Evolutionary conservation across 768 basidiomycete species (phyloP).

Genomic region (Paxillus ammoniavirescens): DNA sequence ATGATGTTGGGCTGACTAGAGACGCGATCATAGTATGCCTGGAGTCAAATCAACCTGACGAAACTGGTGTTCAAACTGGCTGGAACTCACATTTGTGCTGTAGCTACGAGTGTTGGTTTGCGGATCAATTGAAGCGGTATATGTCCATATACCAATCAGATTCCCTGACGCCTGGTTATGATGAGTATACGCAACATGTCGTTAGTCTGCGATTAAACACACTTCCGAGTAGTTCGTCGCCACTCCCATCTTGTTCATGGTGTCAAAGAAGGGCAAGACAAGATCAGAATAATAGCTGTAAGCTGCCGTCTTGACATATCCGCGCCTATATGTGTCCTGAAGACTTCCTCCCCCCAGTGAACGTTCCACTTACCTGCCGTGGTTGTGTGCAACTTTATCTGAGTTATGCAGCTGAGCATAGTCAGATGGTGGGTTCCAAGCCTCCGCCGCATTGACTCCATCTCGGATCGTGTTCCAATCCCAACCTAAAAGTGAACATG

Average conservation of each 20-base stretch:
- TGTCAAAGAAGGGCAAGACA: slow-evolving; percentile 11
- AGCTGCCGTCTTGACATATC: slow-evolving; percentile 14
- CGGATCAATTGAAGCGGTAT: slow-evolving; percentile 14
- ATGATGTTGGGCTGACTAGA: slow-evolving; percentile 20
- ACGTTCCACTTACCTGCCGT: slow-evolving; percentile 11
- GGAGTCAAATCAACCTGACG: neutral
- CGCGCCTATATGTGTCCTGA: neutral
- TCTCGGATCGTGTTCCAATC: slow-evolving; percentile 12
- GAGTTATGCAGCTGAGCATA: slow-evolving; percentile 13
- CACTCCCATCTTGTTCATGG: slow-evolving; percentile 16
- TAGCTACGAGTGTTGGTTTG: slow-evolving; percentile 16
- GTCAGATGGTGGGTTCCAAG: slow-evolving; percentile 12
- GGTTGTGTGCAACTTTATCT: slow-evolving; percentile 4
- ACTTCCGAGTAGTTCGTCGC: slow-evolving; percentile 14
- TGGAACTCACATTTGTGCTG: slow-evolving; percentile 11
- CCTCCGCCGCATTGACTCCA: slow-evolving; percentile 12
- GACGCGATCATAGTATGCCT: slow-evolving; percentile 20
- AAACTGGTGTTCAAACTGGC: neutral
- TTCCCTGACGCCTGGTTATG: slow-evolving; percentile 10
- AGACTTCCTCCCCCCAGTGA: neutral
- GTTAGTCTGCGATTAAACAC: neutral
- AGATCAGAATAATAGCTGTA: slow-evolving; percentile 18
- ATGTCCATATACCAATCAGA: slow-evolving; percentile 16
- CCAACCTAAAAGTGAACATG: slow-evolving; percentile 9
- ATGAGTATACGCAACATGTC: neutral